Base-by-base conservation (phyloP, 148 eudicot genomes). In the Rhododendron molle region DNA sequence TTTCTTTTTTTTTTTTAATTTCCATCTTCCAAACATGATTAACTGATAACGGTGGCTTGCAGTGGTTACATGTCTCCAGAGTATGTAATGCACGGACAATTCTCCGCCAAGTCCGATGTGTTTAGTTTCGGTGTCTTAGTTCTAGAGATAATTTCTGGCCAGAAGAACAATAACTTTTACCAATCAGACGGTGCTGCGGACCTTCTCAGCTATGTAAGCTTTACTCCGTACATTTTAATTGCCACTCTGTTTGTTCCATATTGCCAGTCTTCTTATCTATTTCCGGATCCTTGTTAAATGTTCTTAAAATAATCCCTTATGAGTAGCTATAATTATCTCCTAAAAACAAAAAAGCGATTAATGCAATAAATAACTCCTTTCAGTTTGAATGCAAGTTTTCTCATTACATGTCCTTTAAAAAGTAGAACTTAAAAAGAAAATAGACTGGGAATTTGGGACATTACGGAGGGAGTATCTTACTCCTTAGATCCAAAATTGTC, bases 101-200 rank as follows among this genome's bases (percentile, higher is more conserved):
- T 90, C 71, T 92, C 94, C 0, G 90, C 78, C 7, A 92, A 92
- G 40, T 91, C 93, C 2, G 94, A 92, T 82, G 91, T 94, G 23
- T 94, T 78, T 71, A 91, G 96, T 82, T 92, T 92, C 26, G 96
- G 93, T 0, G 87, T 92, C 4, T 73, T 94, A 15, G 80, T 92
- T 18, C 67, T 92, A 85, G 92, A 91, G 84, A 89, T 86, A 4
- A 44, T 91, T 30, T 89, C 91, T n/a, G 87, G 89, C 4, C 74
- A 85, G 26, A 88, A 49, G 82, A 90, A 81, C 12, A 79, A 86
- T 76, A 47, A 49, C 9, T 90, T 90, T 71, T 54, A 32, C 36
- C 26, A 83, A 67, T 65, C 40, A 44, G 84, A 26, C 1, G 8
- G 14, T 26, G 56, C 14, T 3, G 26, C 30, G 0, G 76, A 44